Evolutionary conservation across 2,329 filamentous ascomycete genomes (phyloP).

Genomic region (Trichoderma sp.): DNA sequence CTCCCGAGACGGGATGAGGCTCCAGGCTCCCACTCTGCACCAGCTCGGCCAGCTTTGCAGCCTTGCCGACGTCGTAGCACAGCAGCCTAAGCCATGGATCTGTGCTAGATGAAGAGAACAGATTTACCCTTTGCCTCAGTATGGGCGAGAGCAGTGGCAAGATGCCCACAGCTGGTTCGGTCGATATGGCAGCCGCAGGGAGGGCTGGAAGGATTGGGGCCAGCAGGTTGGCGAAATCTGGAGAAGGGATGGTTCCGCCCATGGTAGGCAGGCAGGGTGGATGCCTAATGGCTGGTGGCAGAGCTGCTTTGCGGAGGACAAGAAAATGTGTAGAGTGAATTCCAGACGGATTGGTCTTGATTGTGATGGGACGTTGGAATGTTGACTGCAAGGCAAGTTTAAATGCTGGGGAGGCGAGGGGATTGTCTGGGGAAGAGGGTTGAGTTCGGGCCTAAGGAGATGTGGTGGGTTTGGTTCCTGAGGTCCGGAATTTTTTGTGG

Average conservation of each 20-base stretch:
- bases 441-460: not conserved
- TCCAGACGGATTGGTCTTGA: not conserved
- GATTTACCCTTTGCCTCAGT: slow-evolving; percentile 61
- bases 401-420: not conserved
- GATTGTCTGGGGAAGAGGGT: not conserved
- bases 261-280: not conserved
- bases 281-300: slow-evolving; percentile 3
- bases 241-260: slow-evolving; percentile 36
- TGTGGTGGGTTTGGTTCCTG: not conserved
- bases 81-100: slow-evolving; percentile 72
- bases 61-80: slow-evolving; percentile 60
- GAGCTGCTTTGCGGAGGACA: not conserved
- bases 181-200: slow-evolving; percentile 56
- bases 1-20: slow-evolving; percentile 77
- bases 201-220: slow-evolving; percentile 58
- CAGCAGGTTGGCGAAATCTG: slow-evolving; percentile 47
- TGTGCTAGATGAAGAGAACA: slow-evolving; percentile 57
- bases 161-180: slow-evolving; percentile 53
- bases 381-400: not conserved
- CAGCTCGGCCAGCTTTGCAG: slow-evolving; percentile 56
- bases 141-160: slow-evolving; percentile 63
- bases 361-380: not conserved
- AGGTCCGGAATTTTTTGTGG: slow-evolving; percentile 8
- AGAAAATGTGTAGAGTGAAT: not conserved
- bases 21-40: slow-evolving; percentile 63